Evolutionary conservation across 2,329 filamentous ascomycete genomes (phyloP).

Genomic region (Colletotrichum euphorbiae): DNA sequence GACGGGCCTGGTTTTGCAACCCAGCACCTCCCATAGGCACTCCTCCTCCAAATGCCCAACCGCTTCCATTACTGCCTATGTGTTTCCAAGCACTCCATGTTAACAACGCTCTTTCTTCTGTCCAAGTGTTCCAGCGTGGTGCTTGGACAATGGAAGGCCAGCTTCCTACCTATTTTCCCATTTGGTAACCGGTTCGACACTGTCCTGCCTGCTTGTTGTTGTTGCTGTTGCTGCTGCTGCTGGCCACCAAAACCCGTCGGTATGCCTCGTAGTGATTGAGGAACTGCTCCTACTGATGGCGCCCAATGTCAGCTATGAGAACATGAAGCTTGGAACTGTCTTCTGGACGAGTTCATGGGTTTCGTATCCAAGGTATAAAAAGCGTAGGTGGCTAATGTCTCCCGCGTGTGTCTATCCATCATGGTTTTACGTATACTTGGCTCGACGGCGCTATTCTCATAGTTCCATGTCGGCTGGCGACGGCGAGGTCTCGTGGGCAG

Average conservation of each 20-base stretch:
- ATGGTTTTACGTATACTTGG: not conserved
- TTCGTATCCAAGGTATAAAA: not conserved
- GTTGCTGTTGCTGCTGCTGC: slow-evolving; percentile 67
- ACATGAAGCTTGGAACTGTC: slow-evolving; percentile 12
- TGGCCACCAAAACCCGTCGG: slow-evolving; percentile 70
- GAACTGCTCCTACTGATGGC: slow-evolving; percentile 63
- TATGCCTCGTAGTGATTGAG: slow-evolving; percentile 71
- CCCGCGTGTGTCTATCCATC: not conserved
- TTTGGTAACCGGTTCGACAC: slow-evolving; percentile 72
- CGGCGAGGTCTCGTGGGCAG: slow-evolving; percentile 19
- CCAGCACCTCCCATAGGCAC: slow-evolving; percentile 70
- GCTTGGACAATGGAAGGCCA: slow-evolving; percentile 5
- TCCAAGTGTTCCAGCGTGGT: slow-evolving; percentile 18
- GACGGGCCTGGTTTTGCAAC: slow-evolving; percentile 64
- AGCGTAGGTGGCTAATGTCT: not conserved
- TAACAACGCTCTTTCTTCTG: slow-evolving; percentile 39
- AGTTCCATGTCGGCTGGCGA: not conserved
- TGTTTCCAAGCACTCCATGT: slow-evolving; percentile 41
- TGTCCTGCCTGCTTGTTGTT: slow-evolving; percentile 60
- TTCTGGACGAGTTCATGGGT: not conserved
- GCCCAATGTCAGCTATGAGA: slow-evolving; percentile 48
- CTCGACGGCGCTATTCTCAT: slow-evolving; percentile 2
- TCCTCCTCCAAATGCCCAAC: slow-evolving; percentile 72
- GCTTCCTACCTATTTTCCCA: slow-evolving; percentile 69
- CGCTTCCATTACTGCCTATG: slow-evolving; percentile 62